These are phyloP conservation scores for Gentiana dahurica DNA, from an alignment of 257 asterid genomes.

Conservation along the genomic window DNA sequence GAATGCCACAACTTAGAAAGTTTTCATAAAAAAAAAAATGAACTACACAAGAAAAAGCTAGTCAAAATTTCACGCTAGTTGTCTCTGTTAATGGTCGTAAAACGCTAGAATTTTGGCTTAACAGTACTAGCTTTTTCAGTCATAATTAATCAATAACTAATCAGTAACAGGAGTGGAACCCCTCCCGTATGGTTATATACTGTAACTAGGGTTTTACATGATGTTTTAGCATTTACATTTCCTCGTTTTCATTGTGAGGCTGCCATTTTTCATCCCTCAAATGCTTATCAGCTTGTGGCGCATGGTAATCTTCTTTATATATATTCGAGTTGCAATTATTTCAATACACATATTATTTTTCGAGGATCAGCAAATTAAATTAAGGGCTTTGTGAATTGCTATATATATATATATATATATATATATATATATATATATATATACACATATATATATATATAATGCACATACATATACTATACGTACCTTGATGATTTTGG, in stretches of 20 bases:
- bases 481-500: constrained; percentile 69
- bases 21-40: neutral
- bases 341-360: neutral
- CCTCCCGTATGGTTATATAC: neutral
- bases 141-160: no score
- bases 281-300: constrained; percentile 4
- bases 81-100: neutral
- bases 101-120: no score
- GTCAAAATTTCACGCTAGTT: neutral
- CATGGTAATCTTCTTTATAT: constrained; percentile 5
- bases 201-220: constrained; percentile 12
- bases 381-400: constrained; percentile 2
- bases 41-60: neutral
- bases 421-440: no score
- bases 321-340: no score
- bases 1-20: no score
- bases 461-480: neutral
- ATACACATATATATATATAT: neutral
- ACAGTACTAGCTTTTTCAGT: no score
- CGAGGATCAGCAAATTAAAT: neutral
- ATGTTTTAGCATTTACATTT: neutral
- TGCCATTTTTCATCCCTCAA: constrained; percentile 3
- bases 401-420: neutral
- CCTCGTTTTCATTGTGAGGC: neutral
- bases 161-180: no score